Percentiles rank a stretch among this genome's conserved stretches.
These are phyloP conservation scores for Imleria badia DNA, from an alignment of 768 basidiomycete species.

Conservation along the genomic window DNA sequence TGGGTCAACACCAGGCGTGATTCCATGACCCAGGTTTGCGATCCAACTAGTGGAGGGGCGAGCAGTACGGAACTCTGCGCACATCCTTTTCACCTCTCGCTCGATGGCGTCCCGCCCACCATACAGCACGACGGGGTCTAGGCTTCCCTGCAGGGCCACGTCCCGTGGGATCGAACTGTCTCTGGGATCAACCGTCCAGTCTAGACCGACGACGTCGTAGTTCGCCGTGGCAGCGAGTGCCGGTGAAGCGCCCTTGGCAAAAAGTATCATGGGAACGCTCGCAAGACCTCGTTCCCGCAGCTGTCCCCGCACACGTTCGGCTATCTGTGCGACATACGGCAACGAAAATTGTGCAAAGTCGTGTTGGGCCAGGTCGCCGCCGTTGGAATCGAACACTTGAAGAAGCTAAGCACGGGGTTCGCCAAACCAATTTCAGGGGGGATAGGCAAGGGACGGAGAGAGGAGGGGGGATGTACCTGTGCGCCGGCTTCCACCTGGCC, in stretches of 20 bases:
- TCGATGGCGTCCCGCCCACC: constrained; percentile 88
- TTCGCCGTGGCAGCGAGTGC: constrained; percentile 65
- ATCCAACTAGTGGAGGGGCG: constrained; percentile 79
- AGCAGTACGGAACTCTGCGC: constrained; percentile 61
- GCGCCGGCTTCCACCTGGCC: constrained; percentile 95
- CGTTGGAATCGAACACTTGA: constrained; percentile 98
- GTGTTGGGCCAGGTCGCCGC: constrained; percentile 85
- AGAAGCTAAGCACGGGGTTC: constrained; percentile 72
- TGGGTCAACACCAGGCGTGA: constrained; percentile 93
- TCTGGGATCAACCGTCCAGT: constrained; percentile 84
- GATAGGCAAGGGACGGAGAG: background rate
- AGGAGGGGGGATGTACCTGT: constrained; percentile 59
- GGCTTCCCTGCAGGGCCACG: constrained; percentile 85
- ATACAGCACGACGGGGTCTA: constrained; percentile 86
- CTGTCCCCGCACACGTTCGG: constrained; percentile 58
- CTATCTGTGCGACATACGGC: constrained; percentile 75
- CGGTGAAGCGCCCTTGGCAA: constrained; percentile 91
- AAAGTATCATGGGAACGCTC: constrained; percentile 80
- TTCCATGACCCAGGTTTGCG: constrained; percentile 95
- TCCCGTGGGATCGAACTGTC: constrained; percentile 57
- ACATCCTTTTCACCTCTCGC: constrained; percentile 78
- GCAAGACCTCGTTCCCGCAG: constrained; percentile 56
- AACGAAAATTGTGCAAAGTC: constrained; percentile 85
- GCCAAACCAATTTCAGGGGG: background rate
- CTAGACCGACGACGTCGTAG: constrained; percentile 88